phyloP scores from a whole-genome alignment of 2,329 filamentous ascomycete genomes.

The Cladorrhinum sp. region DNA sequence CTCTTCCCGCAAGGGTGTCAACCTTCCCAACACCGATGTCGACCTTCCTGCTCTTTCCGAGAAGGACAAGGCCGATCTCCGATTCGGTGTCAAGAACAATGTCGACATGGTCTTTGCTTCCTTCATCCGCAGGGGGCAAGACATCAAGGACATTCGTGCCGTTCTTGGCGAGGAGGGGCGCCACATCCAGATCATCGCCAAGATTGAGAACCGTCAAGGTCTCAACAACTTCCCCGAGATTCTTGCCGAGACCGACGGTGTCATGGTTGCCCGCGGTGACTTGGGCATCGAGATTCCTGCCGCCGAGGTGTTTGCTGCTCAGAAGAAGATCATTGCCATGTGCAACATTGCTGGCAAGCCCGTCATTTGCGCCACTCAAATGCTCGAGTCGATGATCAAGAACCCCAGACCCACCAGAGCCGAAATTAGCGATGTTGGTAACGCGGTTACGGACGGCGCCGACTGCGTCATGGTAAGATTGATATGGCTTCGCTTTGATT shows the following conservation, averaged over 20 bases:
- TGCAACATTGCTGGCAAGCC: conserved; percentile 99
- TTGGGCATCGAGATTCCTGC: conserved; percentile 98
- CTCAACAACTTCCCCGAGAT: conserved; percentile 99
- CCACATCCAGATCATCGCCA: conserved; percentile 99
- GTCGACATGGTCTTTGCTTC: conserved; percentile 99
- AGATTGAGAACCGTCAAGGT: conserved; percentile 99
- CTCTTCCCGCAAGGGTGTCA: conserved; percentile 98
- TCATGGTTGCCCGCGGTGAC: conserved; percentile 99
- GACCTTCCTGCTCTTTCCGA: conserved; percentile 95
- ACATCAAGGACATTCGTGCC: conserved; percentile 88
- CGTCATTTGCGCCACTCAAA: conserved; percentile 97
- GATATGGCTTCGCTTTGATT: neutral
- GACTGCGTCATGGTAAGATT: conserved; percentile 83
- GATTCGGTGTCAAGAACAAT: conserved; percentile 95
- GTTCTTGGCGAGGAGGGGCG: conserved; percentile 89
- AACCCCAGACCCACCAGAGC: conserved; percentile 97
- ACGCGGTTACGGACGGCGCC: conserved; percentile 93
- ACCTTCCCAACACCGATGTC: conserved; percentile 97
- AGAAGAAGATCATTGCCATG: conserved; percentile 99
- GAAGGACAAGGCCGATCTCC: conserved; percentile 93
- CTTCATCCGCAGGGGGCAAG: conserved; percentile 91
- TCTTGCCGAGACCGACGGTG: conserved; percentile 90
- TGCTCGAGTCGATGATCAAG: conserved; percentile 99
- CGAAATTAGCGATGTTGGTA: conserved; percentile 97
- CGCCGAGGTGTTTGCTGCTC: conserved; percentile 96